These are phyloP conservation scores for Microdochium trichocladiopsis DNA, from an alignment of 2,329 filamentous ascomycete genomes.

Conservation along the genomic window DNA sequence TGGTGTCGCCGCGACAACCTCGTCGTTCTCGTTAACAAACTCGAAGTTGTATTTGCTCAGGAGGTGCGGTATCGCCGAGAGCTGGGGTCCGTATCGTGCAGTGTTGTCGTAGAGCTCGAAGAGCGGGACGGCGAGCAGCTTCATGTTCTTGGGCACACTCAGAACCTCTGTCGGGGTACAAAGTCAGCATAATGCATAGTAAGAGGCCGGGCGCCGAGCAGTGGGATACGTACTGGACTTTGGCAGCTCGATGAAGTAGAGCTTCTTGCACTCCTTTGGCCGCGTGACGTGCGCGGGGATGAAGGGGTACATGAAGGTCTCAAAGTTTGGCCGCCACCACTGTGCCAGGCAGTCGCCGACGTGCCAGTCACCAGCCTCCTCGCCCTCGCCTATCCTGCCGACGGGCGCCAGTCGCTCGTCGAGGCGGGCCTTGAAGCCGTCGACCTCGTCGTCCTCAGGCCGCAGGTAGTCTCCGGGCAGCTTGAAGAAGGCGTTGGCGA, in stretches of 20 bases:
- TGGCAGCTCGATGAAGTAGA: conserved; percentile 93
- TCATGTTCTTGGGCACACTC: conserved; percentile 99
- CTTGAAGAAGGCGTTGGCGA: conserved; percentile 99
- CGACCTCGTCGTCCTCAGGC: conserved; percentile 82
- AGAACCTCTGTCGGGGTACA: conserved; percentile 89
- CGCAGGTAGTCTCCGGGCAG: conserved; percentile 92
- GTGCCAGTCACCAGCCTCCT: conserved; percentile 83
- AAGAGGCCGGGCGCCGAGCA: background rate
- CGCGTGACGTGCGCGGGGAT: conserved; percentile 92
- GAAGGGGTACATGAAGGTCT: conserved; percentile 99
- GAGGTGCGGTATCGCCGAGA: conserved; percentile 92
- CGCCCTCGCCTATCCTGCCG: conserved; percentile 77
- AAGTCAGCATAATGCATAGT: background rate
- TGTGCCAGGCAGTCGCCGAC: conserved; percentile 92
- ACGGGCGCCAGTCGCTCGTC: conserved; percentile 92
- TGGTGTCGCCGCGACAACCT: conserved; percentile 79
- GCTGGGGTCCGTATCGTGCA: conserved; percentile 85
- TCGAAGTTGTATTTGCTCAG: conserved; percentile 96
- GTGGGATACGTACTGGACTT: conserved; percentile 65
- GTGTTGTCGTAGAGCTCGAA: conserved; percentile 99
- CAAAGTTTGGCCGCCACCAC: conserved; percentile 99
- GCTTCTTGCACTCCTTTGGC: conserved; percentile 98
- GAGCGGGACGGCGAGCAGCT: conserved; percentile 89
- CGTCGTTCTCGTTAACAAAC: conserved; percentile 88
- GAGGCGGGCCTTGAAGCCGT: conserved; percentile 88